Base-by-base conservation (phyloP, 495 filamentous ascomycete species). In the Cercophora scortea region DNA sequence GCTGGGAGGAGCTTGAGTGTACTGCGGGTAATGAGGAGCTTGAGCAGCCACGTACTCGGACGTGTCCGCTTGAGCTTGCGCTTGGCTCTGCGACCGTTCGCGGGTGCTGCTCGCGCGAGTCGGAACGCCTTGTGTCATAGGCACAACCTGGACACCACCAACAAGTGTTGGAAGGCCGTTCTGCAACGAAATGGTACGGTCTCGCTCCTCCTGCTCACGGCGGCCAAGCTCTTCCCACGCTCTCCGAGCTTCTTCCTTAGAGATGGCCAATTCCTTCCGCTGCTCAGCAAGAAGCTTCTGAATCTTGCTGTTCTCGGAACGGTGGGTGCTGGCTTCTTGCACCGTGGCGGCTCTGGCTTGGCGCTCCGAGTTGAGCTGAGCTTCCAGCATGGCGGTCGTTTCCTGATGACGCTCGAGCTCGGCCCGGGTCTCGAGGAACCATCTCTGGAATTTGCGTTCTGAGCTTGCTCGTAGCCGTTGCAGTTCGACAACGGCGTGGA, bases 151-250 rank as follows among this genome's bases (percentile, higher is more conserved):
- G 18, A 96, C 90, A 15, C 91, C 94, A 42, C 91, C 90, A 11
- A 98, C 88, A 18, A 92, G 68, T 1, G 89, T 95, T 13, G 91
- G 87, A 51, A 87, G 82, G n/a, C 93, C 94, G 43, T 88, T 85
- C 62, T 90, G 82, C 13, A 98, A 78, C 34, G 85, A 87, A 50
- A 80, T 78, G 8, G 88, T 94, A n/a, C 89, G 68, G 50, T 97
- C 92, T n/a, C 94, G 80, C 66, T 96, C 92, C 66, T 95, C 90
- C 59, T 96, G 90, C 67, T 96, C 94, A 44, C 91, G 82, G 42
- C 93, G 80, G 16, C 93, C 93, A 2, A 98, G 81, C 62, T 98
- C 93, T 62, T 98, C 93, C 93, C 93, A 98, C 2, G 93, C 93
- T 48, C 93, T 80, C 33, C 94, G 82, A 32, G 94, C 93, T 70